These are phyloP conservation scores for Trichophyton rubrum DNA, from an alignment of 2,329 filamentous ascomycete species.

Conservation along the genomic window DNA sequence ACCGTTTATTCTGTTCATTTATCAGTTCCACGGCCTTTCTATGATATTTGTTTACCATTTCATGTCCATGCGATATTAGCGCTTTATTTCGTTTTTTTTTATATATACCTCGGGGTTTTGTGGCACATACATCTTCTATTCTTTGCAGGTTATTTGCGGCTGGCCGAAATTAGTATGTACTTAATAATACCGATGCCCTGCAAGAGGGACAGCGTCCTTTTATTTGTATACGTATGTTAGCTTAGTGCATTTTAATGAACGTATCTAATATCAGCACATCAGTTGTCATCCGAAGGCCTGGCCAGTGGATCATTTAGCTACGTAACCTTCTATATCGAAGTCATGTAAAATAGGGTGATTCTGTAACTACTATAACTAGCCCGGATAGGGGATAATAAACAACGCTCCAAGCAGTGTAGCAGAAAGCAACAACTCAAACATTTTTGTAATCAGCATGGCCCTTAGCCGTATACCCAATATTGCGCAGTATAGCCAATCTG, in stretches of 20 bases:
- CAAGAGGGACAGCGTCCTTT: not conserved
- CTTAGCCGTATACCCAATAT: constrained; percentile 33
- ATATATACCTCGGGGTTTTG: not conserved
- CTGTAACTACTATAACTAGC: no score
- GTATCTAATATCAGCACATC: not conserved
- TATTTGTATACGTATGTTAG: not conserved
- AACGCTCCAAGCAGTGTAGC: no score
- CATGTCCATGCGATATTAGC: not conserved
- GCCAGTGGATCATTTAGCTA: no score
- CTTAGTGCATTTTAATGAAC: not conserved
- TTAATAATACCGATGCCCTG: not conserved
- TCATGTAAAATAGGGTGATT: no score
- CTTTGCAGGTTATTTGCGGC: not conserved
- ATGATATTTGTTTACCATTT: not conserved
- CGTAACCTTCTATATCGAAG: no score
- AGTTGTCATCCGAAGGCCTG: no score
- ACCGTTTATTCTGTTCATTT: not conserved
- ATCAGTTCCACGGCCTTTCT: not conserved
- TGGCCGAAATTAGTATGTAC: not conserved
- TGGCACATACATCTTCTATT: not conserved
- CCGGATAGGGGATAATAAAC: no score
- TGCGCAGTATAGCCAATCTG: constrained; percentile 31
- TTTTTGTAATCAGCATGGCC: not conserved
- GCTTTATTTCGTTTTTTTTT: not conserved
- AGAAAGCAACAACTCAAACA: no score